These are phyloP conservation scores for Cercophora samala DNA, from an alignment of 495 filamentous ascomycete species.

Conservation along the genomic window DNA sequence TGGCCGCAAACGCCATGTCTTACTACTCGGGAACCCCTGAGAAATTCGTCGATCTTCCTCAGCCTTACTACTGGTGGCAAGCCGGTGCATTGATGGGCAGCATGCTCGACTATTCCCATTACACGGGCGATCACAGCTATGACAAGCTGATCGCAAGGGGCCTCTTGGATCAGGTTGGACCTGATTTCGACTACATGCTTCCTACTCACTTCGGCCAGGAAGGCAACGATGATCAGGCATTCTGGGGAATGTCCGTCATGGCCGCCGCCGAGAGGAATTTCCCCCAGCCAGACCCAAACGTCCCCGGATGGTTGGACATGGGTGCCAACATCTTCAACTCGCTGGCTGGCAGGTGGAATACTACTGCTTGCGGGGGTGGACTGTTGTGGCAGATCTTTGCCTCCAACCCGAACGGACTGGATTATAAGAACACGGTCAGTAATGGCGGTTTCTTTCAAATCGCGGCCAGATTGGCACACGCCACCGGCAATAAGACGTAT, in stretches of 20 bases:
- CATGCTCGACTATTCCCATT: slow-evolving; percentile 81
- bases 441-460: slow-evolving; percentile 70
- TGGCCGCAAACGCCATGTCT: slow-evolving; percentile 53
- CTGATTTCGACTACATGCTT: slow-evolving; percentile 58
- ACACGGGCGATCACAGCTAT: slow-evolving; percentile 71
- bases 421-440: slow-evolving; percentile 68
- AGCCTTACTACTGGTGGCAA: slow-evolving; percentile 82
- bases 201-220: slow-evolving; percentile 41
- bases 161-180: slow-evolving; percentile 61
- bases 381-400: slow-evolving; percentile 83
- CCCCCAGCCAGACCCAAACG: slow-evolving; percentile 53
- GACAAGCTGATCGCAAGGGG: slow-evolving; percentile 66
- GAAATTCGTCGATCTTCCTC: slow-evolving; percentile 62
- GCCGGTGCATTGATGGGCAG: slow-evolving; percentile 68
- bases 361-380: slow-evolving; percentile 62
- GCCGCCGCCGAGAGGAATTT: slow-evolving; percentile 71
- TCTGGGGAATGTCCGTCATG: slow-evolving; percentile 74
- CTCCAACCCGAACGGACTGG: slow-evolving; percentile 66
- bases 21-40: slow-evolving; percentile 63
- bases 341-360: slow-evolving; percentile 64
- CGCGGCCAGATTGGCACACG: slow-evolving; percentile 62
- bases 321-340: slow-evolving; percentile 45
- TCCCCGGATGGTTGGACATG: slow-evolving; percentile 62
- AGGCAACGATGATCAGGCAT: slow-evolving; percentile 76
- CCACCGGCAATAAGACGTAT: slow-evolving; percentile 64